phyloP scores from a whole-genome alignment of 2,329 filamentous ascomycete genomes.

The Exophiala bonariae region DNA sequence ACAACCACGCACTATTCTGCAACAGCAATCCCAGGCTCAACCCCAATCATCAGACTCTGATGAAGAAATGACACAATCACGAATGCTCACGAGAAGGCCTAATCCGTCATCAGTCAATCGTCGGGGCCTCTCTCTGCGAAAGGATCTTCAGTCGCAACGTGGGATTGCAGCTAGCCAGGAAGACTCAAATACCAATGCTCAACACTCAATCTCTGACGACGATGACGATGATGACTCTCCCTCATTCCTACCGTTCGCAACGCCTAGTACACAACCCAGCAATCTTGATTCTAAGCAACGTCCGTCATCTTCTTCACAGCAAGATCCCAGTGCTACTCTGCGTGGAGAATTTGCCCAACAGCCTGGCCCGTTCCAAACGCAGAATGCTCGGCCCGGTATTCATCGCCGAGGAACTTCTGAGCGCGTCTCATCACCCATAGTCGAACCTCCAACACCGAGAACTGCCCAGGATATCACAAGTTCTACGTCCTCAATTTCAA shows the following conservation, averaged over 20 bases:
- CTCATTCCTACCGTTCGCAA: slow-evolving; percentile 45
- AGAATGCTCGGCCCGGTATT: slow-evolving; percentile 27
- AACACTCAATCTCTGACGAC: slow-evolving; percentile 31
- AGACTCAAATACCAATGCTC: slow-evolving; percentile 31
- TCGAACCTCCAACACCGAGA: slow-evolving; percentile 21
- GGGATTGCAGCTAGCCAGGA: slow-evolving; percentile 2
- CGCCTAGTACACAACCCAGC: slow-evolving; percentile 13
- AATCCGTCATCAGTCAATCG: slow-evolving; percentile 24
- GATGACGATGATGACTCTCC: slow-evolving; percentile 47
- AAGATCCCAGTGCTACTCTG: slow-evolving; percentile 44
- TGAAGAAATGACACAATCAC: slow-evolving; percentile 27
- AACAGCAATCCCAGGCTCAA: slow-evolving; percentile 3
- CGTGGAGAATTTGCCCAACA: slow-evolving; percentile 33
- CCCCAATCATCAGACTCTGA: slow-evolving; percentile 25
- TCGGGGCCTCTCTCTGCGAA: slow-evolving; percentile 17
- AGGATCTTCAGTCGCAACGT: slow-evolving; percentile 13
- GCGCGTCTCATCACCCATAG: slow-evolving; percentile 25
- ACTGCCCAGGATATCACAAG: slow-evolving; percentile 37
- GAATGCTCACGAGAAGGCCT: slow-evolving; percentile 20
- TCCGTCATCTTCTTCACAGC: slow-evolving; percentile 26
- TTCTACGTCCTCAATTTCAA: slow-evolving; percentile 22
- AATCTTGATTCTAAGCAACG: slow-evolving; percentile 17
- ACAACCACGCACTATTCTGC: slow-evolving; percentile 6
- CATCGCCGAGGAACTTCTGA: slow-evolving; percentile 33
- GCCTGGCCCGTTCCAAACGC: not conserved